Evolutionary conservation across 495 filamentous ascomycete species (phyloP).

Genomic region (Penicillium chermesinum): DNA sequence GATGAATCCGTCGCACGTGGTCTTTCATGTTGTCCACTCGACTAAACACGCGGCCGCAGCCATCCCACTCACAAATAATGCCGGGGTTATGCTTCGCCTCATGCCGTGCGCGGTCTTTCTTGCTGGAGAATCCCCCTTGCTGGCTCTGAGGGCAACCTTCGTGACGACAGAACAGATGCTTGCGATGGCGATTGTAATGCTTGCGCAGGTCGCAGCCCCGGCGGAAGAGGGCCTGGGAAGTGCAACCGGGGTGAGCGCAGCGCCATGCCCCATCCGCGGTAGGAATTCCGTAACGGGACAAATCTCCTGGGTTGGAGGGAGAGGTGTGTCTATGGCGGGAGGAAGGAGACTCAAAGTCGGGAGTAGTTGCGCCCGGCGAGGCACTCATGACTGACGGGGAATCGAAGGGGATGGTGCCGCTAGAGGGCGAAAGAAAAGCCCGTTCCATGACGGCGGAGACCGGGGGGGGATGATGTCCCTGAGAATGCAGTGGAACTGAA

Average conservation of each 20-base stretch:
- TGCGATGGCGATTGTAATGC: conserved; percentile 59
- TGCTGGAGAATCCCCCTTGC: conserved; percentile 56
- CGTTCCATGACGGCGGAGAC: neutral
- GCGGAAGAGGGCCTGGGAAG: conserved; percentile 51
- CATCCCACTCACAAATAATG: conserved; percentile 53
- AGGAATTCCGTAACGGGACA: conserved; percentile 29
- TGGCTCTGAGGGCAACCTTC: conserved; percentile 53
- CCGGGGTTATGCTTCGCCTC: conserved; percentile 61
- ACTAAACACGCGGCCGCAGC: conserved; percentile 56
- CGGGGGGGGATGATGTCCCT: neutral
- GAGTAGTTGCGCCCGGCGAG: conserved; percentile 14
- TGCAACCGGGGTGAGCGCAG: conserved; percentile 54
- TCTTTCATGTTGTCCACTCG: conserved; percentile 63
- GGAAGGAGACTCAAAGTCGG: conserved; percentile 15
- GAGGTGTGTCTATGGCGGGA: conserved; percentile 4
- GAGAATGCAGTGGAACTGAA: neutral
- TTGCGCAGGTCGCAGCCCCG: conserved; percentile 61
- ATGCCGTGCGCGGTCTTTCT: conserved; percentile 58
- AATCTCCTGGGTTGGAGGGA: conserved; percentile 20
- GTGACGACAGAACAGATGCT: conserved; percentile 58
- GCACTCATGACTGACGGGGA: conserved; percentile 12
- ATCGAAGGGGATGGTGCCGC: conserved; percentile 2
- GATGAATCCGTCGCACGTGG: conserved; percentile 49
- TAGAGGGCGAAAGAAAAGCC: neutral
- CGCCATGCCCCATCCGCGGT: conserved; percentile 41